Percentiles rank a stretch among this genome's conserved stretches.
Conservation (phyloP, 2,329 filamentous ascomycete species). For the Ophiosphaerella korrae region DNA sequence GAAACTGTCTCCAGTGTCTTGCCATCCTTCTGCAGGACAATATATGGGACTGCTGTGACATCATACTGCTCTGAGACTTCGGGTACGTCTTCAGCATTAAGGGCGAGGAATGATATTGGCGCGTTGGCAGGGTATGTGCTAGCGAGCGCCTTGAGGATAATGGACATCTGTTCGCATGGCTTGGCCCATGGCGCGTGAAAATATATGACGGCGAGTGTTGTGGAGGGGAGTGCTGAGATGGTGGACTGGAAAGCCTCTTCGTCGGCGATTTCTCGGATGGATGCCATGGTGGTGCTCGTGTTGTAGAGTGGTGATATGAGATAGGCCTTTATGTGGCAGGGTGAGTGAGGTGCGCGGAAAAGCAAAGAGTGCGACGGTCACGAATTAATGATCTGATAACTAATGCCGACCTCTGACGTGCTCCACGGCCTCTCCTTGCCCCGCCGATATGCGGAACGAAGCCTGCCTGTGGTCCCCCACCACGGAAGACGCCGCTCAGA, state of each 20-base stretch:
- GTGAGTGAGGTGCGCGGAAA: not conserved
- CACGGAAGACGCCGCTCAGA: not conserved
- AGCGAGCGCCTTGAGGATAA: constrained; percentile 83
- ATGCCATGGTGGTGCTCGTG: constrained; percentile 43
- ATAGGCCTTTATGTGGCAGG: not conserved
- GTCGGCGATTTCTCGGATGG: constrained; percentile 76
- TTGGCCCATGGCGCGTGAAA: constrained; percentile 98
- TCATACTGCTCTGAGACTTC: constrained; percentile 93
- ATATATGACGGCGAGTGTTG: constrained; percentile 81
- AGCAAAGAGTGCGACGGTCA: not conserved
- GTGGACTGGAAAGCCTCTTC: constrained; percentile 75
- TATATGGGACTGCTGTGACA: constrained; percentile 90
- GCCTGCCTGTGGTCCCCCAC: constrained; percentile 2
- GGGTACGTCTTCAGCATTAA: constrained; percentile 93
- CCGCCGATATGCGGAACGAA: constrained; percentile 17
- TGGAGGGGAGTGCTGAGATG: constrained; percentile 68
- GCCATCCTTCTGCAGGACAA: constrained; percentile 79
- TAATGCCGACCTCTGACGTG: constrained; percentile 29
- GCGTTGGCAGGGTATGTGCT: constrained; percentile 76
- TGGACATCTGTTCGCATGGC: constrained; percentile 92
- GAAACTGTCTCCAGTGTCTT: constrained; percentile 83
- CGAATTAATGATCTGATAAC: constrained; percentile 28
- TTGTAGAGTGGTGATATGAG: not conserved
- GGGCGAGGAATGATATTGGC: constrained; percentile 81
- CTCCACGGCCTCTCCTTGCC: constrained; percentile 10